Conservation (phyloP, 306 rosid species). For the Corylus avellana region DNA sequence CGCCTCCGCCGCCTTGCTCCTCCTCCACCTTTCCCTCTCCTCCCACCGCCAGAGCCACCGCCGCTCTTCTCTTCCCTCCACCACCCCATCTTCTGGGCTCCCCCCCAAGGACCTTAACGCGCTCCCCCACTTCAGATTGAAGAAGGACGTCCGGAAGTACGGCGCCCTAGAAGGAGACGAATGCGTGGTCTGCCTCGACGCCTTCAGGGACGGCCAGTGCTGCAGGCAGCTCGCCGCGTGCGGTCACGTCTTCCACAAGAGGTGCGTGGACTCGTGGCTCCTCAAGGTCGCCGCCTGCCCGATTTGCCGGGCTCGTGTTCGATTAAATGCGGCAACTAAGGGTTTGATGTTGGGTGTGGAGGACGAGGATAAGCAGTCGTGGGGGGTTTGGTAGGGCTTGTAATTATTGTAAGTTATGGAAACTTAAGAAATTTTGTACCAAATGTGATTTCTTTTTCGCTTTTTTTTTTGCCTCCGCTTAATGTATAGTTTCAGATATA, state of each 20-base stretch:
- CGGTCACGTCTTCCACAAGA: conserved; percentile 67
- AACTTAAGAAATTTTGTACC: conserved; percentile 15
- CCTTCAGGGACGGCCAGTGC: conserved; percentile 66
- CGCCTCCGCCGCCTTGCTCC: conserved; percentile 65
- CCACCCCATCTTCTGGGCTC: conserved; percentile 38
- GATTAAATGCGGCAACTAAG: conserved; percentile 19
- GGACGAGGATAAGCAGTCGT: conserved; percentile 32
- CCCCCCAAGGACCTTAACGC: conserved; percentile 42
- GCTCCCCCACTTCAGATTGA: conserved; percentile 61
- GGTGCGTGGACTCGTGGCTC: conserved; percentile 81
- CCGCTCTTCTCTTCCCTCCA: conserved; percentile 10
- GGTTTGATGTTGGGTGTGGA: conserved; percentile 19
- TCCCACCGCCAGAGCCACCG: conserved; percentile 63
- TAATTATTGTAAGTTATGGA: conserved; percentile 33
- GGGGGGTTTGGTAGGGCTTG: conserved; percentile 27
- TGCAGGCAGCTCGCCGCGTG: conserved; percentile 67
- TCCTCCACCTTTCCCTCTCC: conserved; percentile 64
- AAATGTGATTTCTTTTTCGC: conserved; percentile 14
- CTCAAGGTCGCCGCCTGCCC: conserved; percentile 76
- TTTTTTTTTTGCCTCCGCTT: neutral
- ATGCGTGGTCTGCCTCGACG: conserved; percentile 76
- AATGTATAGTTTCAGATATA: conserved; percentile 8
- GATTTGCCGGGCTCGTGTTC: conserved; percentile 71
- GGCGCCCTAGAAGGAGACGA: conserved; percentile 34
- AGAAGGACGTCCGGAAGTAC: neutral